phyloP scores from a whole-genome alignment of 768 basidiomycete species.

The Exsudoporus frostii region DNA sequence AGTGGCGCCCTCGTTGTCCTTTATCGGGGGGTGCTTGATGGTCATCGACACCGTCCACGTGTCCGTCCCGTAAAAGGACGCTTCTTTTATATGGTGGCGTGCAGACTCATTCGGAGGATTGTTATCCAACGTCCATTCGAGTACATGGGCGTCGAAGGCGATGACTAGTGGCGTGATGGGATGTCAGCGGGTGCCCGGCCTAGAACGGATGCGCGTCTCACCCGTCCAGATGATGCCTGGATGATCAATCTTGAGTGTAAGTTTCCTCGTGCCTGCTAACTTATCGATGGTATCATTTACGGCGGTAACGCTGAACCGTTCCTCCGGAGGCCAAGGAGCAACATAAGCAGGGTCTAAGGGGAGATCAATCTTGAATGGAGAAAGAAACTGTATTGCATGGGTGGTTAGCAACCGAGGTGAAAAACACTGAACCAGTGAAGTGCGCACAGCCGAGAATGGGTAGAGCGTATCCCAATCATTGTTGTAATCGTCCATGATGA shows the following conservation, averaged over 20 bases:
- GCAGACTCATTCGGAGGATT: conserved; percentile 71
- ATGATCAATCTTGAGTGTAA: conserved; percentile 71
- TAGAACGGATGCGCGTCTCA: conserved; percentile 27
- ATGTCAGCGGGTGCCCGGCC: neutral
- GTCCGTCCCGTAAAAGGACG: conserved; percentile 77
- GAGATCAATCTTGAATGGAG: conserved; percentile 76
- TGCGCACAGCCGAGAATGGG: conserved; percentile 69
- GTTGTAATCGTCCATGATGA: conserved; percentile 73
- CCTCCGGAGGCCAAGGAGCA: conserved; percentile 45
- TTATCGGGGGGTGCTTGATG: conserved; percentile 45
- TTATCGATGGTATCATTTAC: conserved; percentile 54
- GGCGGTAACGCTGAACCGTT: conserved; percentile 53
- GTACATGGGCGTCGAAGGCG: conserved; percentile 87
- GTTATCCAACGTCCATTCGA: conserved; percentile 79
- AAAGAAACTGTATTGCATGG: conserved; percentile 60
- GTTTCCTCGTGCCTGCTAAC: conserved; percentile 57
- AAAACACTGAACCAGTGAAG: neutral
- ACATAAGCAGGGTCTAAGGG: conserved; percentile 45
- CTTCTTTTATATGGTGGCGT: conserved; percentile 91
- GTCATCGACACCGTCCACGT: conserved; percentile 73
- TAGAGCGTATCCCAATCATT: conserved; percentile 87
- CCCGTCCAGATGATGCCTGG: conserved; percentile 87
- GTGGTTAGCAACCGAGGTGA: neutral
- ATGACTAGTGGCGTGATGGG: conserved; percentile 47
- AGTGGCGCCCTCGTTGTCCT: neutral